phyloP scores from a whole-genome alignment of 1,284 basidiomycete genomes.

The Puccinia brachypodii region DNA sequence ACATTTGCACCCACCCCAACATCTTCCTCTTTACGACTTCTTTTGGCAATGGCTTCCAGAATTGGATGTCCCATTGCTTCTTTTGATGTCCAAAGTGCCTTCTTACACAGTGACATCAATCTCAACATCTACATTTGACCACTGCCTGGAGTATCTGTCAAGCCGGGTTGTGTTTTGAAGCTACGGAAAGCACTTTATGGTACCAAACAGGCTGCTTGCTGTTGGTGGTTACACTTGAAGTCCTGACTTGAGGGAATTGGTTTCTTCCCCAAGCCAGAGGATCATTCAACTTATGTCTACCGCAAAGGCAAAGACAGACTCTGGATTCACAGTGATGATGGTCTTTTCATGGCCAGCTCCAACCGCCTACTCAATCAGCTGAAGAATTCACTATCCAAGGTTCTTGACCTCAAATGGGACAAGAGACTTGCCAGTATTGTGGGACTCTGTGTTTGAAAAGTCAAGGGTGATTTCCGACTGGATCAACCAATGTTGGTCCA shows the following conservation, averaged over 20 bases:
- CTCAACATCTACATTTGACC: background rate
- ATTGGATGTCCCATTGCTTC: background rate
- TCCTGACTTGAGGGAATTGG: background rate
- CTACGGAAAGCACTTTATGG: conserved; percentile 15
- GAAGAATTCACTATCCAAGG: background rate
- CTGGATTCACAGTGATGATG: conserved; percentile 36
- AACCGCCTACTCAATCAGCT: background rate
- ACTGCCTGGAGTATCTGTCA: background rate
- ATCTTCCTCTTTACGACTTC: background rate
- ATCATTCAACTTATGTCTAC: conserved; percentile 13
- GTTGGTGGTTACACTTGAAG: conserved; percentile 21
- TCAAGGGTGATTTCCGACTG: background rate
- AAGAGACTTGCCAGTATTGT: background rate
- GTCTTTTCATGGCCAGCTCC: background rate
- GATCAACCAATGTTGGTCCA: background rate
- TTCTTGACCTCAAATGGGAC: conserved; percentile 19
- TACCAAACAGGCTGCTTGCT: conserved; percentile 6
- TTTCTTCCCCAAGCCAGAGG: background rate
- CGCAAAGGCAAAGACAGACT: background rate
- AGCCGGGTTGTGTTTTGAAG: background rate
- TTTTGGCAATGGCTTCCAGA: background rate
- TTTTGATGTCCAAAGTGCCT: background rate
- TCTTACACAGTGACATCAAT: background rate
- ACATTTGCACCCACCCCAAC: conserved; percentile 3
- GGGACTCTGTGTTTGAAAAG: background rate